Conservation (phyloP, 352 stramenopile species). For the Phytopythium montanum region DNA sequence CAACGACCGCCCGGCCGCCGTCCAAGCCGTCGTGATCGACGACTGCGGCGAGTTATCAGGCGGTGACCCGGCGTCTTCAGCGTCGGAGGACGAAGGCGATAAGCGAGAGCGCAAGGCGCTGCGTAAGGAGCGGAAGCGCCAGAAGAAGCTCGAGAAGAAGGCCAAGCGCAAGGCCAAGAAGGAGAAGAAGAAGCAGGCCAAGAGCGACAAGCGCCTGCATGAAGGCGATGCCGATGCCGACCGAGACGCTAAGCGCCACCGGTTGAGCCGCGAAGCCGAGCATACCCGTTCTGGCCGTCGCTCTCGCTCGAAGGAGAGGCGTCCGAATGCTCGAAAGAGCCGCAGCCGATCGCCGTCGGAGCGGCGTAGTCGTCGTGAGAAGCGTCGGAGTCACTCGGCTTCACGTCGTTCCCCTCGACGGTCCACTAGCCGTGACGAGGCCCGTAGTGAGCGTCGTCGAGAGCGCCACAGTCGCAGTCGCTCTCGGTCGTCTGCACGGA, state of each 20-base stretch:
- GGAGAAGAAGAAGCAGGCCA: conserved; percentile 21
- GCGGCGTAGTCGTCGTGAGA: background rate
- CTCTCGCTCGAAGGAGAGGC: conserved; percentile 4
- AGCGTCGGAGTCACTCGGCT: background rate
- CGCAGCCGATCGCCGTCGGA: conserved; percentile 2
- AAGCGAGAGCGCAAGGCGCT: conserved; percentile 16
- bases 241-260: conserved; percentile 10
- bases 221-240: conserved; percentile 3
- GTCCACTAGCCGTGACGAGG: background rate
- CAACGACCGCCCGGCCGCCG: conserved; percentile 76
- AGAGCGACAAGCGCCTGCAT: conserved; percentile 4
- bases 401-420: background rate
- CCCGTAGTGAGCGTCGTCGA: background rate
- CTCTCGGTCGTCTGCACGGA: background rate
- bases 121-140: conserved; percentile 22
- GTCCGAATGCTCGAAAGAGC: background rate
- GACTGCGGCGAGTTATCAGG: conserved; percentile 89
- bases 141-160: conserved; percentile 32
- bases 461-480: conserved; percentile 1
- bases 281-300: background rate
- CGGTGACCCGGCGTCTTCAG: conserved; percentile 4
- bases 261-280: background rate
- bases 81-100: conserved; percentile 8
- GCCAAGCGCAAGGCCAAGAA: conserved; percentile 30
- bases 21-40: conserved; percentile 89